Evolutionary conservation across 306 rosid genomes (phyloP), one percentile per base, ranked within the genome.

Genomic region (Cyclanthera cordifolia): DNA sequence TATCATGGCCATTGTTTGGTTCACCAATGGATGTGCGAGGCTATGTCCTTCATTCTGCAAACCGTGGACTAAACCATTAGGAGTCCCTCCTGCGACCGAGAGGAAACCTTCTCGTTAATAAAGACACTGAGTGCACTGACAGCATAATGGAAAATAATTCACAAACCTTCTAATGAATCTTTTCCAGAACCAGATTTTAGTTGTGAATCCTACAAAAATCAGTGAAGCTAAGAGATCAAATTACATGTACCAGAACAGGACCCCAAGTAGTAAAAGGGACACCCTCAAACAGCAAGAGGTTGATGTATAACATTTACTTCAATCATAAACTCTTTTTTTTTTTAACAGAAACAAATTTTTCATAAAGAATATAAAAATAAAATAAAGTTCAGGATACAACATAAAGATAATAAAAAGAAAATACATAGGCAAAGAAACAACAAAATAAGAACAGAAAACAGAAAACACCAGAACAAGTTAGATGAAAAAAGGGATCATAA

Each of bases 161-260:
- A 32, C 83, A 54, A 75, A 93, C 99, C 99, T 93, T 90, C 96
- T 50, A 78, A 80, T 76, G 95, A 93, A 81, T 85, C 95, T 69
- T 78, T 90, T 77, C 91, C 83, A 50, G 85, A 85, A 70, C 90
- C 94, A 1, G 95, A 85, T 79, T 93, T 93, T 81, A 79, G 66
- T 74, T 86, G 95, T 15, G 90, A 93, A 76, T 83, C 96, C 99
- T 93, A 76, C 72, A 80, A 57, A 70, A 67, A 17, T 53, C 57
- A 76, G 69, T 65, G 37, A 73, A 78, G 70, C 48, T 70, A 74
- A 49, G 56, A 6, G 64, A 74, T 49, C 28, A 69, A 52, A 54
- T 37, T 19, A 25, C 65, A 68, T 21, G 15, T 28, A 34, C 55
- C 60, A 54, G 47, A 51, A 48, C 48, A 69, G 59, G 28, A 51